A percentile compares a stretch with the other conserved stretches of the same genome.
Evolutionary conservation across 2,329 filamentous ascomycete genomes (phyloP).

Genomic region (Pyrenochaeta sp.): DNA sequence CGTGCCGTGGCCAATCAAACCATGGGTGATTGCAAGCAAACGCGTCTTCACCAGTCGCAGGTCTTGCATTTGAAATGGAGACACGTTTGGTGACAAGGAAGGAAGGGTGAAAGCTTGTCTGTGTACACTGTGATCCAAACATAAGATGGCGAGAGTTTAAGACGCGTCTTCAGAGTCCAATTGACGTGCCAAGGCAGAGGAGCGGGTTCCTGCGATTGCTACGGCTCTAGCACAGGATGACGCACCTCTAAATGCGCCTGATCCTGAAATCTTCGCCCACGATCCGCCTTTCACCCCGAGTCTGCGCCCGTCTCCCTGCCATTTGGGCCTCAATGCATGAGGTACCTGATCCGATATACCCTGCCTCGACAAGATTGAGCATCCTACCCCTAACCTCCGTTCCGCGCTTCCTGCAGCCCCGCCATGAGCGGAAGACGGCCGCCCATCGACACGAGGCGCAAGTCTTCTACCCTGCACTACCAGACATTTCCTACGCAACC

Average conservation of each 20-base stretch:
- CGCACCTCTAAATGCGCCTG: slow-evolving; percentile 4
- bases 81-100: neutral
- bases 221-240: neutral
- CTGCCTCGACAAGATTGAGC: slow-evolving; percentile 34
- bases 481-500: slow-evolving; percentile 83
- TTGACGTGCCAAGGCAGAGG: neutral
- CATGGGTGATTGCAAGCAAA: neutral
- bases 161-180: neutral
- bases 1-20: neutral
- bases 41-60: neutral
- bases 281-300: neutral
- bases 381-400: slow-evolving; percentile 12
- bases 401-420: slow-evolving; percentile 15
- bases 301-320: neutral
- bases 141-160: neutral
- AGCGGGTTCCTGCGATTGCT: slow-evolving; percentile 1
- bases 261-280: slow-evolving; percentile 6
- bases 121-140: neutral
- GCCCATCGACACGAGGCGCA: slow-evolving; percentile 49
- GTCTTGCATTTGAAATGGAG: neutral
- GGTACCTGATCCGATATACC: slow-evolving; percentile 3
- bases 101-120: neutral
- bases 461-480: slow-evolving; percentile 71
- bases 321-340: slow-evolving; percentile 20
- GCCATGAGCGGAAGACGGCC: slow-evolving; percentile 47